A percentile compares a stretch with the other conserved stretches of the same genome.
phyloP scores from a whole-genome alignment of 306 rosid species.

The Vigna angularis region DNA sequence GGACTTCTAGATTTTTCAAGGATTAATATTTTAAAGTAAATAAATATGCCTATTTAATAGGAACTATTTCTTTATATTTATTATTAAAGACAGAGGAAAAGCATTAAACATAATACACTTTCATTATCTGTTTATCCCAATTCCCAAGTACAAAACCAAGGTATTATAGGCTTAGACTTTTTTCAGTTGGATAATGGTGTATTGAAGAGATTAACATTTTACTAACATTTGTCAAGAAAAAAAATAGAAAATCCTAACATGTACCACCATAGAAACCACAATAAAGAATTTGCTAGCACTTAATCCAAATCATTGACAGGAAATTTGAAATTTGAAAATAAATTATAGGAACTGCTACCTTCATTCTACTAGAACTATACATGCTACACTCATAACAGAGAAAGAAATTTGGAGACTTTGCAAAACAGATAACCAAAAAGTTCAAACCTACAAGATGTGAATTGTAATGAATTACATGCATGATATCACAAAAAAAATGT shows the following conservation, averaged over 20 bases:
- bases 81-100: constrained; percentile 2
- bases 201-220: not conserved
- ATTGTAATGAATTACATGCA: constrained; percentile 10
- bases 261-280: not conserved
- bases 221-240: not conserved
- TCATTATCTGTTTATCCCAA: not conserved
- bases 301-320: not conserved
- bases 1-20: not conserved
- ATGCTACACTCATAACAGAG: not conserved
- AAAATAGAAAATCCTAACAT: not conserved
- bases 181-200: not conserved
- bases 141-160: not conserved
- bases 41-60: not conserved
- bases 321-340: not conserved
- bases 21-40: constrained; percentile 1
- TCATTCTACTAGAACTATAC: not conserved
- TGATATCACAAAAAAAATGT: constrained; percentile 10
- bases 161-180: not conserved
- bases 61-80: not conserved
- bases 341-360: not conserved
- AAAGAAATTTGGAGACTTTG: constrained; percentile 16
- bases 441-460: constrained; percentile 25
- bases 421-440: constrained; percentile 17
- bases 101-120: not conserved
- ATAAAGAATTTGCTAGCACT: not conserved